A percentile compares a stretch with the other conserved stretches of the same genome.
Conservation (phyloP, 768 basidiomycete species). For the Suillus fuscotomentosus region DNA sequence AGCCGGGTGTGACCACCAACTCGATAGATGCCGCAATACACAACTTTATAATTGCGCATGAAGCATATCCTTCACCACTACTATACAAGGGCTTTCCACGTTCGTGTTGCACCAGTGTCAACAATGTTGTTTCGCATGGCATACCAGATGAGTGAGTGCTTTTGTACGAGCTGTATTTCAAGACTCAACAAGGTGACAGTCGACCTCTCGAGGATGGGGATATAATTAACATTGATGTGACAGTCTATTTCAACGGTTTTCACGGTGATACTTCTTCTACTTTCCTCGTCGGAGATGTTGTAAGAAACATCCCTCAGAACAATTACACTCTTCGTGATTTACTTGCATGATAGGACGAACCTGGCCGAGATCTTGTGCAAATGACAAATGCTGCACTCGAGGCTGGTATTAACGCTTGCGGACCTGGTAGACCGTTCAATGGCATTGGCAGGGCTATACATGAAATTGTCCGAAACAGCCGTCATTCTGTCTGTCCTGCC, state of each 20-base stretch:
- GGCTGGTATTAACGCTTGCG: slow-evolving; percentile 71
- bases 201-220: slow-evolving; percentile 81
- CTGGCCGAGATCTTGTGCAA: slow-evolving; percentile 62
- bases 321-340: not conserved
- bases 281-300: slow-evolving; percentile 79
- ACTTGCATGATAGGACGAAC: slow-evolving; percentile 52
- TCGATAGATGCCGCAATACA: slow-evolving; percentile 73
- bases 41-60: slow-evolving; percentile 59
- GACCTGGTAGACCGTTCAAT: slow-evolving; percentile 66
- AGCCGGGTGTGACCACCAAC: slow-evolving; percentile 76
- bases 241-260: slow-evolving; percentile 78
- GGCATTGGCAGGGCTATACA: slow-evolving; percentile 74
- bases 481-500: slow-evolving; percentile 64
- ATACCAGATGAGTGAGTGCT: slow-evolving; percentile 81
- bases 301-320: slow-evolving; percentile 30
- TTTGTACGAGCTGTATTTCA: not conserved
- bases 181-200: slow-evolving; percentile 38
- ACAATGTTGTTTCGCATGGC: slow-evolving; percentile 85
- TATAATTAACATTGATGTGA: slow-evolving; percentile 87
- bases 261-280: slow-evolving; percentile 90
- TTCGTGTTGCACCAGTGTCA: slow-evolving; percentile 66
- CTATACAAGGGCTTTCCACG: slow-evolving; percentile 59
- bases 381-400: slow-evolving; percentile 64
- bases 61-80: slow-evolving; percentile 87
- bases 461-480: slow-evolving; percentile 34